Percentiles rank a stretch among this genome's conserved stretches.
phyloP scores from a whole-genome alignment of 164 flowering plant species.

The Chimonanthus praecox region DNA sequence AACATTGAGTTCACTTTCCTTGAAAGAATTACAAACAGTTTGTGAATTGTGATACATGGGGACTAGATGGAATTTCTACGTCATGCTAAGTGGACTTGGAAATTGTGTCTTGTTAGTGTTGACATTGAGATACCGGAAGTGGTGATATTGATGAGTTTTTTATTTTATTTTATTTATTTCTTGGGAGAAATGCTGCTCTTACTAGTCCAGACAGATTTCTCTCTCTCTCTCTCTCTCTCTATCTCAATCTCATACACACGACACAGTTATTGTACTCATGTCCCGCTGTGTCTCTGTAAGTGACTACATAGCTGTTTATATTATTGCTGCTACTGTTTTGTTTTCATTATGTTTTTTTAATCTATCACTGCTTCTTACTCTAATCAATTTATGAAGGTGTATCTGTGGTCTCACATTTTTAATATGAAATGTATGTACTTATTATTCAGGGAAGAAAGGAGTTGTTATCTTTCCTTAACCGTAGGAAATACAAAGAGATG shows the following conservation, averaged over 20 bases:
- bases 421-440: neutral
- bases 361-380: neutral
- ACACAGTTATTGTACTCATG: neutral
- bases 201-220: neutral
- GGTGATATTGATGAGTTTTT: too few species aligned
- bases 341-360: too few species aligned
- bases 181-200: neutral
- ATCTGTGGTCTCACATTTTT: neutral
- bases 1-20: too few species aligned
- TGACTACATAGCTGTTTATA: neutral
- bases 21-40: too few species aligned
- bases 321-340: neutral
- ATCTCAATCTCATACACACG: too few species aligned
- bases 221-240: neutral
- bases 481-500: slow-evolving; percentile 88
- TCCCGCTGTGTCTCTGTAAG: neutral
- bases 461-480: slow-evolving; percentile 64
- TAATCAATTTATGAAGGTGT: neutral
- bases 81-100: too few species aligned
- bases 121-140: too few species aligned
- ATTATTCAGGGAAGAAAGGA: slow-evolving; percentile 80
- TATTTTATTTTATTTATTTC: too few species aligned
- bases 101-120: too few species aligned
- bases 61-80: too few species aligned
- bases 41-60: too few species aligned